Evolutionary conservation across 148 eudicot genomes (phyloP).

Genomic region (Vaccinium vitisidaea): DNA sequence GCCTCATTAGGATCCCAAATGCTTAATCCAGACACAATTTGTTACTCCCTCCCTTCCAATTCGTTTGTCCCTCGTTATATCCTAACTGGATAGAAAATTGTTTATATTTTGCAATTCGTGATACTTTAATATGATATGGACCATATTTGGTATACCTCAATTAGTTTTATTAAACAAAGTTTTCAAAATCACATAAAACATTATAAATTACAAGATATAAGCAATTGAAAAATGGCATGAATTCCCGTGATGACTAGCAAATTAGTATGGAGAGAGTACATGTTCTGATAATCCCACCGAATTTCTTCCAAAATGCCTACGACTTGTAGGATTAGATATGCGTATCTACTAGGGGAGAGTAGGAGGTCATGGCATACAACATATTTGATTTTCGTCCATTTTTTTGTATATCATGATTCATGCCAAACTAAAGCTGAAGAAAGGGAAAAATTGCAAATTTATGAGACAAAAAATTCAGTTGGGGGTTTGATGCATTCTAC

Average conservation of each 20-base stretch:
- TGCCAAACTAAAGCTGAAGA: slow-evolving; percentile 1
- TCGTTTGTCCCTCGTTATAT: too few species aligned
- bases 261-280: too few species aligned
- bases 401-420: not conserved
- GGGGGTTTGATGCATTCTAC: not conserved
- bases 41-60: too few species aligned
- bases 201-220: too few species aligned
- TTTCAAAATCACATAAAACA: too few species aligned
- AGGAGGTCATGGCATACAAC: slow-evolving; percentile 9
- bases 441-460: not conserved
- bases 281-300: not conserved
- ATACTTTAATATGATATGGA: too few species aligned
- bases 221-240: too few species aligned
- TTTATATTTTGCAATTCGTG: too few species aligned
- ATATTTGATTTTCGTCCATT: not conserved
- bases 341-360: not conserved
- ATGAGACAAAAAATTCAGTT: not conserved
- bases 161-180: too few species aligned
- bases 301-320: not conserved
- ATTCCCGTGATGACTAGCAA: too few species aligned
- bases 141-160: too few species aligned
- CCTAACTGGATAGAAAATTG: too few species aligned
- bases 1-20: not conserved
- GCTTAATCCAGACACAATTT: not conserved
- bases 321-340: not conserved